phyloP scores from a whole-genome alignment of 768 basidiomycete species.

The Gloeostereum incarnatum region DNA sequence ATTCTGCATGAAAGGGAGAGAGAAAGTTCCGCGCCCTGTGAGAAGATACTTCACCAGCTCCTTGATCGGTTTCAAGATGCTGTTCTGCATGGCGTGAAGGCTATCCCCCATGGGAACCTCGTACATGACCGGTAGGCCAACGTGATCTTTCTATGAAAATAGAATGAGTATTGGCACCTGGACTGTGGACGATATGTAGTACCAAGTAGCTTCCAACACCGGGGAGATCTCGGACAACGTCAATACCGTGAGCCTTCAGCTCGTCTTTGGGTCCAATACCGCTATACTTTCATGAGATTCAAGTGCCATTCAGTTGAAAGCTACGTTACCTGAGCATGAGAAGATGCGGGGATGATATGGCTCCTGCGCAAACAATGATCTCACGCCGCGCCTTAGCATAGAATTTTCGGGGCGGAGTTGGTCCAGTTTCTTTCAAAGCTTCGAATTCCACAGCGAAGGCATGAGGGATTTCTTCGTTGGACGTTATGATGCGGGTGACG shows the following conservation, averaged over 20 bases:
- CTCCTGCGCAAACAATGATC: constrained; percentile 27
- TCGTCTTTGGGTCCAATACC: constrained; percentile 31
- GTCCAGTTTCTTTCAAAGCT: not conserved
- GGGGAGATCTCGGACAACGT: constrained; percentile 22
- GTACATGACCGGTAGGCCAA: constrained; percentile 16
- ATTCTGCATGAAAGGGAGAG: constrained; percentile 13
- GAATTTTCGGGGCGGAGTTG: constrained; percentile 11
- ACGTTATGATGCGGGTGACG: not conserved
- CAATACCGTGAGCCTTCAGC: constrained; percentile 23
- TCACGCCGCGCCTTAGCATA: constrained; percentile 30
- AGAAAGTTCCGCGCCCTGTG: constrained; percentile 15
- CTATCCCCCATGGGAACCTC: constrained; percentile 17
- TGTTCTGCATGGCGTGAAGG: constrained; percentile 11
- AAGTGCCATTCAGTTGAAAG: constrained; percentile 7
- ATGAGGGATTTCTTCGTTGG: not conserved
- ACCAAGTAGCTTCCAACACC: constrained; percentile 24
- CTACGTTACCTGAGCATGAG: constrained; percentile 11
- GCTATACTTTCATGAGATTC: constrained; percentile 13
- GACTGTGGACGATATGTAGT: not conserved
- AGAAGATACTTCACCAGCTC: constrained; percentile 17
- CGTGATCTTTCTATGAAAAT: constrained; percentile 20
- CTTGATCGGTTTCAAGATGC: constrained; percentile 12
- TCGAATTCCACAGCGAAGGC: not conserved
- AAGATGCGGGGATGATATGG: constrained; percentile 27
- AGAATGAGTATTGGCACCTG: not conserved